These are phyloP conservation scores for Elsinoe arachidis DNA, from an alignment of 2,329 filamentous ascomycete species.

Conservation along the genomic window DNA sequence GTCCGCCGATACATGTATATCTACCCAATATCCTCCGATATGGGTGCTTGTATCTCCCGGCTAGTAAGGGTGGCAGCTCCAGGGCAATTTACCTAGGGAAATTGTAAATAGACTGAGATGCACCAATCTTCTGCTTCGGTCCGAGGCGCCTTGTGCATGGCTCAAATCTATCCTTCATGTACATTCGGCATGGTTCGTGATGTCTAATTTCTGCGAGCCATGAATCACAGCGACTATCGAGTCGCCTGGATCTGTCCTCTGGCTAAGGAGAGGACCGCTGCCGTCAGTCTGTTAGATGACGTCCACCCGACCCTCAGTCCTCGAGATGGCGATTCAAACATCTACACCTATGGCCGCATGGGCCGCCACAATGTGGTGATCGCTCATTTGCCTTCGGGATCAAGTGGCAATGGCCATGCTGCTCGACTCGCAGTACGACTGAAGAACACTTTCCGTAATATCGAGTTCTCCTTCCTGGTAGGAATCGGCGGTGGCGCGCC, in stretches of 20 bases:
- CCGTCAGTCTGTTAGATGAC: slow-evolving; percentile 17
- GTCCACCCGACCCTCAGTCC: slow-evolving; percentile 6
- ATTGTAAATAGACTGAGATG: too few relatives aligned
- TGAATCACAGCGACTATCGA: slow-evolving; percentile 14
- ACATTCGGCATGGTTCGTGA: too few relatives aligned
- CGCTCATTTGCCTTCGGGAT: slow-evolving; percentile 19
- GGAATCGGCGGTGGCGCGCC: slow-evolving; percentile 23
- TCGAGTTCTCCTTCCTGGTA: slow-evolving; percentile 18
- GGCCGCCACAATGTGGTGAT: slow-evolving; percentile 23
- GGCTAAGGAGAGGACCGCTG: slow-evolving; percentile 17
- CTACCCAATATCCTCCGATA: too few relatives aligned
- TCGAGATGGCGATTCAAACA: slow-evolving; percentile 17
- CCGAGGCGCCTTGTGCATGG: too few relatives aligned
- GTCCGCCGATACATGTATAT: too few relatives aligned
- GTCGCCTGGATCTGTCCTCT: slow-evolving; percentile 20
- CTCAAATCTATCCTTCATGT: too few relatives aligned
- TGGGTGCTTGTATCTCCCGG: too few relatives aligned
- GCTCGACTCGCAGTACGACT: slow-evolving; percentile 18
- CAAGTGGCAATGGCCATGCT: slow-evolving; percentile 18
- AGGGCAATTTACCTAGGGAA: too few relatives aligned
- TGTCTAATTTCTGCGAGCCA: too few relatives aligned
- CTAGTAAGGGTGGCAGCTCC: too few relatives aligned
- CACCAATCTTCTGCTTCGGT: too few relatives aligned
- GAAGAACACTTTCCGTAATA: slow-evolving; percentile 17
- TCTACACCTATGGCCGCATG: slow-evolving; percentile 20